Evolutionary conservation across 1,284 basidiomycete genomes (phyloP).

Genomic region (Ganoderma sp.): DNA sequence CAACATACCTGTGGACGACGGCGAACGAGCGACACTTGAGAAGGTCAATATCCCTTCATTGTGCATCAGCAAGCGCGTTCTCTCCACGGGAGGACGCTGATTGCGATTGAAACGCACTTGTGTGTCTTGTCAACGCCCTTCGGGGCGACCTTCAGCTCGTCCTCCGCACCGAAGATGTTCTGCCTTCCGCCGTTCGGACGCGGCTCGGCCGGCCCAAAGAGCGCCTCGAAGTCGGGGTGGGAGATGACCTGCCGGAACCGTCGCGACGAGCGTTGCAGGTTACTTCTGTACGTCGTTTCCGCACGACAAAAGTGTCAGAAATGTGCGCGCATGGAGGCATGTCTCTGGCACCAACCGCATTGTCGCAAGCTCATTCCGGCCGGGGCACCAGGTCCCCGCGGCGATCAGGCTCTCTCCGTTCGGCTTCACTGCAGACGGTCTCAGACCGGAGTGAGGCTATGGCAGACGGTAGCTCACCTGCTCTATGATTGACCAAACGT

Average conservation of each 20-base stretch:
- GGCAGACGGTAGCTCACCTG: conserved; percentile 18
- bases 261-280: conserved; percentile 66
- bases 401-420: conserved; percentile 75
- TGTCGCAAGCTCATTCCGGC: conserved; percentile 75
- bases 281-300: conserved; percentile 50
- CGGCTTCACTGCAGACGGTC: conserved; percentile 62
- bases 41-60: conserved; percentile 79
- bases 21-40: conserved; percentile 83
- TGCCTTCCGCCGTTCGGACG: conserved; percentile 64
- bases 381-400: conserved; percentile 86
- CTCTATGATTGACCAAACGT: conserved; percentile 13
- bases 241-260: conserved; percentile 73
- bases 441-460: not conserved
- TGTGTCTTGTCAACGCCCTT: conserved; percentile 88
- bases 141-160: conserved; percentile 85
- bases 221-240: conserved; percentile 66
- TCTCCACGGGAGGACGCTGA: not conserved
- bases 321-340: not conserved
- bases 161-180: conserved; percentile 82
- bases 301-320: not conserved
- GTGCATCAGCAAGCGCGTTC: no score
- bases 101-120: conserved; percentile 49
- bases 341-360: conserved; percentile 58
- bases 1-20: conserved; percentile 67
- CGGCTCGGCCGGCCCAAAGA: conserved; percentile 75